Conservation (phyloP, 495 filamentous ascomycete species). For the Lineolata rhizophorae region DNA sequence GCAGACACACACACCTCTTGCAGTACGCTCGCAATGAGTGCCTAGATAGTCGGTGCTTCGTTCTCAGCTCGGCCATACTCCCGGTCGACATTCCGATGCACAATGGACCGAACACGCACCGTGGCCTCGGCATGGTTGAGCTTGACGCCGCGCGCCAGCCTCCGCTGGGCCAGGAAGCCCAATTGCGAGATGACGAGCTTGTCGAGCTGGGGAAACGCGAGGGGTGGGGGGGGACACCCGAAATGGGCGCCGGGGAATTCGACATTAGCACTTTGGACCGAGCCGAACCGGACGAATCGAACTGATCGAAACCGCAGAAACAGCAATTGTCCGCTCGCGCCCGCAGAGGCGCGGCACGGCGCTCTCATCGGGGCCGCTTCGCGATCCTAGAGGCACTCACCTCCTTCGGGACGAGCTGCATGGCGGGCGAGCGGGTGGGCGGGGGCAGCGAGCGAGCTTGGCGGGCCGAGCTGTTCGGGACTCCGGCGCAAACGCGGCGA, state of each 20-base stretch:
- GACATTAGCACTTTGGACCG: no score
- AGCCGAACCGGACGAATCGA: no score
- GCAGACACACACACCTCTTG: slow-evolving; percentile 69
- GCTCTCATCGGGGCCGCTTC: background rate
- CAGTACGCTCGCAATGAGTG: slow-evolving; percentile 71
- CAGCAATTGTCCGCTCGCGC: no score
- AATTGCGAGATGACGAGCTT: slow-evolving; percentile 88
- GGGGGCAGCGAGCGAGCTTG: no score
- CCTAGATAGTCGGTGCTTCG: slow-evolving; percentile 36
- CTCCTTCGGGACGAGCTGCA: slow-evolving; percentile 80
- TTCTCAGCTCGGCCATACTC: no score
- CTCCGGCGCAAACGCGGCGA: no score
- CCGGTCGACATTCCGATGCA: no score
- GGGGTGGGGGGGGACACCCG: no score
- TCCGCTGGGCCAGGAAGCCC: slow-evolving; percentile 68
- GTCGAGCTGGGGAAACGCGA: slow-evolving; percentile 59
- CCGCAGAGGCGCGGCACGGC: background rate
- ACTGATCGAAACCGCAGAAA: no score
- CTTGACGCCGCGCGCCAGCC: slow-evolving; percentile 71
- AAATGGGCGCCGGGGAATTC: no score
- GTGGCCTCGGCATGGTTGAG: slow-evolving; percentile 84
- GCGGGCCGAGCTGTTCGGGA: no score
- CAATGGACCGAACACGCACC: slow-evolving; percentile 28
- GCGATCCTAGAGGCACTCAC: slow-evolving; percentile 24
- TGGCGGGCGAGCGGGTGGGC: no score